These are phyloP conservation scores for Syzygium oleosum DNA, from an alignment of 345 rosid genomes.

Conservation along the genomic window DNA sequence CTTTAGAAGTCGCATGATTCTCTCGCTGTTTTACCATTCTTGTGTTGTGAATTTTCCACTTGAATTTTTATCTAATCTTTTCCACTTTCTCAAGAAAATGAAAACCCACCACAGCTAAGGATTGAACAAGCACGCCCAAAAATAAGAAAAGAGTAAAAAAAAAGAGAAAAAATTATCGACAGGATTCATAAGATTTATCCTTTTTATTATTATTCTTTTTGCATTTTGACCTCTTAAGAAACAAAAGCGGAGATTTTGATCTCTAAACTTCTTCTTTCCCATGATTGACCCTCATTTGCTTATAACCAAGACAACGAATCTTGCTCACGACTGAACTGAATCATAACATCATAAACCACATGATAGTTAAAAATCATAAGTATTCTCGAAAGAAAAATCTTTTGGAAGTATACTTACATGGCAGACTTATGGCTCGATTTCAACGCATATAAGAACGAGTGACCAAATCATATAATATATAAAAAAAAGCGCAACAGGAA, in stretches of 20 bases:
- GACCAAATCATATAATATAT: background rate
- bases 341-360: background rate
- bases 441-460: accelerated
- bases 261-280: background rate
- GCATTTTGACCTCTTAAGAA: background rate
- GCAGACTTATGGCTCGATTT: background rate
- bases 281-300: background rate
- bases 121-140: background rate
- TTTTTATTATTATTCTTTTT: too few species aligned
- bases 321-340: background rate
- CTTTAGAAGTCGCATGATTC: background rate
- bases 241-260: background rate
- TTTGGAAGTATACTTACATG: background rate
- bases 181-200: too few species aligned
- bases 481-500: background rate
- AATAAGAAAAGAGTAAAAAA: background rate
- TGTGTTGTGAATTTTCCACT: background rate
- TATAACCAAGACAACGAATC: background rate
- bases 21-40: background rate
- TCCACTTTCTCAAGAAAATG: background rate
- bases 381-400: background rate
- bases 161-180: too few species aligned
- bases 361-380: background rate
- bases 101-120: background rate
- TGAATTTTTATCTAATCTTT: background rate